Evolutionary conservation across 306 rosid genomes (phyloP), one percentile per base, ranked within the genome.

Genomic region (Urtica urens): DNA sequence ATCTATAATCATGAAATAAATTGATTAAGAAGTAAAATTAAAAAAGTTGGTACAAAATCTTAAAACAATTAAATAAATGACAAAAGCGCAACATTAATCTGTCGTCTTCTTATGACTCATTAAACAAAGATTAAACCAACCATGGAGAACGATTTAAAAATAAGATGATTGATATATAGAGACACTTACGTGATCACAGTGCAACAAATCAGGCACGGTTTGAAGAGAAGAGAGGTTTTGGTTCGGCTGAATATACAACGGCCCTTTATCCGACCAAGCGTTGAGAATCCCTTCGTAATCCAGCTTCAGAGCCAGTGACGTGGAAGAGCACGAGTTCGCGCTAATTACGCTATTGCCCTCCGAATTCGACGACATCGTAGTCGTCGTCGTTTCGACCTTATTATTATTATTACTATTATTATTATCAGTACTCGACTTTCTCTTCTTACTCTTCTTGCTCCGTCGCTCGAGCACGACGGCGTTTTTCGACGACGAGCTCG

Each of bases 201-300:
- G 51, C 24, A 80, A n/a, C n/a, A n/a, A 71, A 45, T 77, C 71
- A 15, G 94, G 93, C 0, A 85, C 94, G n/a, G 65, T 58, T 23
- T 77, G 94, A 34, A 86, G 87, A 8, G 72, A 44, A 3, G 40
- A 35, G 10, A 9, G 40, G n/a, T 45, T 15, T 12, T 45, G 29
- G 46, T 69, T 82, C 3, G 56, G 75, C 13, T 62, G 74, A 3
- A 92, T 69, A 40, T 41, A 85, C 7, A 85, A 78, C 5, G 99
- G 56, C 18, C 93, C 87, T 52, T 85, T 77, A 38, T 80, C 87
- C 16, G 96, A 79, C 99, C 99, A 92, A 44, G 93, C 96, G 27
- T 79, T 79, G 60, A 92, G 45, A 48, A 92, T 82, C 34, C 73
- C 96, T 50, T 77, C 51, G 43, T 82, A 85, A 72, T 92, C 85